These are phyloP conservation scores for Sphaerostilbella broomeana DNA, from an alignment of 2,329 filamentous ascomycete species.

Conservation along the genomic window DNA sequence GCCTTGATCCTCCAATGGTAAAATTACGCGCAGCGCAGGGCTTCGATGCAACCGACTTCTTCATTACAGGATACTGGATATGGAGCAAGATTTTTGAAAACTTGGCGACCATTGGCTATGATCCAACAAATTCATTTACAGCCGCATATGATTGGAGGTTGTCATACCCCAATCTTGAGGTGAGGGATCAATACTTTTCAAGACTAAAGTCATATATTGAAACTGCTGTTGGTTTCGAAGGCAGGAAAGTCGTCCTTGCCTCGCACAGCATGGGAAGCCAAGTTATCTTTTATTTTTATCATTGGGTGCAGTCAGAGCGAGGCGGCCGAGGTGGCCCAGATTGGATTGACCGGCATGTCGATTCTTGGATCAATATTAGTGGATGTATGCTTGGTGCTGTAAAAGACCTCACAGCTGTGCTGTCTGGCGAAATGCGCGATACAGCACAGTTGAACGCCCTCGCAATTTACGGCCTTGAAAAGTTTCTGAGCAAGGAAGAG, in stretches of 20 bases:
- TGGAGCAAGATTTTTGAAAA: constrained; percentile 99
- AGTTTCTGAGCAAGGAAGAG: constrained; percentile 86
- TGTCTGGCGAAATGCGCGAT: constrained; percentile 97
- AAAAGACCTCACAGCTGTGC: constrained; percentile 81
- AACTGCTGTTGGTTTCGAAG: constrained; percentile 63
- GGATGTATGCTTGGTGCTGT: constrained; percentile 95
- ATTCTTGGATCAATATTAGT: constrained; percentile 96
- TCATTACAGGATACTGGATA: constrained; percentile 90
- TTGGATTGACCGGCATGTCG: constrained; percentile 87
- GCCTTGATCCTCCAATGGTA: constrained; percentile 81
- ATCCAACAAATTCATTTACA: constrained; percentile 68
- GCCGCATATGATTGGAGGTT: constrained; percentile 86
- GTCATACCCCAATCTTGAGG: constrained; percentile 82
- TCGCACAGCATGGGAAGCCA: constrained; percentile 98
- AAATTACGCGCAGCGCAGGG: constrained; percentile 92
- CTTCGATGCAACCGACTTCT: constrained; percentile 96
- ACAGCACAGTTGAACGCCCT: constrained; percentile 95
- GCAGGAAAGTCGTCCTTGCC: constrained; percentile 75
- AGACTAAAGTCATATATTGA: constrained; percentile 87
- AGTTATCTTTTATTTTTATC: constrained; percentile 78
- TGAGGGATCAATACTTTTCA: constrained; percentile 89
- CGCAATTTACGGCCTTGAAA: constrained; percentile 93
- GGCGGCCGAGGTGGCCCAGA: constrained; percentile 74
- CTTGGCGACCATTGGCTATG: constrained; percentile 89
- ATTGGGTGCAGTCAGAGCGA: constrained; percentile 70